Conservation (phyloP, 179 eudicot genomes). For the Corrigiola litoralis region DNA sequence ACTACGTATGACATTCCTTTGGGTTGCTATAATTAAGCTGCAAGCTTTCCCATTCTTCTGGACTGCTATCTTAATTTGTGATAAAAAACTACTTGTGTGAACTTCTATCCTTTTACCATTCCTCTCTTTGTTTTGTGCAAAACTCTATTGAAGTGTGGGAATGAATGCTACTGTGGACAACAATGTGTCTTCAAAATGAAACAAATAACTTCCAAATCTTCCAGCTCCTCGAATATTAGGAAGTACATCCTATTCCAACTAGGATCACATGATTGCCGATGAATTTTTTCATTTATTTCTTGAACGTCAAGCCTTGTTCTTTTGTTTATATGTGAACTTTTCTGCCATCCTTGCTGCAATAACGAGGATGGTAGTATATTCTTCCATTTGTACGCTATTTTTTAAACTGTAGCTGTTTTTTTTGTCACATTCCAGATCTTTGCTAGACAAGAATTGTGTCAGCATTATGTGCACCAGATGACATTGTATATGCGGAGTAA, state of each 20-base stretch:
- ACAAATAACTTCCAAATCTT: neutral
- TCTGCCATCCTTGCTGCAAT: neutral
- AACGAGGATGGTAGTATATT: neutral
- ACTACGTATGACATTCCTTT: neutral
- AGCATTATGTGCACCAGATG: slow-evolving; percentile 77
- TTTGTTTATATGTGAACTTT: slow-evolving; percentile 2
- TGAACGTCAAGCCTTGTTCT: too few relatives aligned
- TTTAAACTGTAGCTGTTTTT: neutral
- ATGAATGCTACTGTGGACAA: neutral
- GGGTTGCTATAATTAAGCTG: too few relatives aligned
- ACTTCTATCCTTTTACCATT: neutral
- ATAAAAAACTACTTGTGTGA: neutral
- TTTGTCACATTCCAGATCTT: slow-evolving; percentile 48
- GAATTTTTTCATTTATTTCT: too few relatives aligned
- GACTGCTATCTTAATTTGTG: too few relatives aligned
- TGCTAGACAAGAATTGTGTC: slow-evolving; percentile 47
- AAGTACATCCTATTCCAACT: too few relatives aligned
- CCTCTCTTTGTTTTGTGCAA: too few relatives aligned
- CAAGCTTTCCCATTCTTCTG: too few relatives aligned
- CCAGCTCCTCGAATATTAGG: neutral
- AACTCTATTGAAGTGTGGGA: too few relatives aligned
- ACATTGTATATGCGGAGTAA: slow-evolving; percentile 48
- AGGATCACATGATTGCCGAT: too few relatives aligned
- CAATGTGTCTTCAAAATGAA: neutral
- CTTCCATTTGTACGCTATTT: neutral